phyloP scores from a whole-genome alignment of 2,329 filamentous ascomycete species.

The Shiraia sp. region DNA sequence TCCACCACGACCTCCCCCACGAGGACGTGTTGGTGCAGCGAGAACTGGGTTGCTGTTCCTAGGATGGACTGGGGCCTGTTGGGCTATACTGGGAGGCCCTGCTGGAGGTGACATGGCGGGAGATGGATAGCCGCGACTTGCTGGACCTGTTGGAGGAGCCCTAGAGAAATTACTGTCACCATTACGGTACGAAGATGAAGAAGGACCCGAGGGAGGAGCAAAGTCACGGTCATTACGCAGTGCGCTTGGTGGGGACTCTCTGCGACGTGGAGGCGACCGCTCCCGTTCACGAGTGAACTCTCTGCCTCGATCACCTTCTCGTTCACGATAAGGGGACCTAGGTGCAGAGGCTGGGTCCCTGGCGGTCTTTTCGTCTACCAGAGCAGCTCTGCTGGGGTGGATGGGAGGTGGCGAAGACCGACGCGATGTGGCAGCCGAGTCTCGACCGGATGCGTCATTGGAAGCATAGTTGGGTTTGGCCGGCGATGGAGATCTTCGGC shows the following conservation, averaged over 20 bases:
- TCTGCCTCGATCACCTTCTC: constrained; percentile 34
- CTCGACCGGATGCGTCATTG: constrained; percentile 56
- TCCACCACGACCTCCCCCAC: constrained; percentile 47
- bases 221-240: constrained; percentile 42
- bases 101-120: constrained; percentile 46
- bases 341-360: constrained; percentile 39
- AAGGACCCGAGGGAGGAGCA: constrained; percentile 44
- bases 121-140: constrained; percentile 40
- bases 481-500: constrained; percentile 57
- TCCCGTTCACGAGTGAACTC: constrained; percentile 33
- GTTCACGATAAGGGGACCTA: constrained; percentile 41
- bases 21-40: constrained; percentile 46
- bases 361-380: constrained; percentile 33
- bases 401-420: constrained; percentile 63
- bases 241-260: constrained; percentile 44
- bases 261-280: constrained; percentile 42
- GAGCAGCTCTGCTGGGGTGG: constrained; percentile 57
- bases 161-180: constrained; percentile 39
- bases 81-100: constrained; percentile 38
- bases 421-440: constrained; percentile 61
- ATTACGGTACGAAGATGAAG: constrained; percentile 42
- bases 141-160: constrained; percentile 46
- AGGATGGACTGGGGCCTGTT: constrained; percentile 42
- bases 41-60: constrained; percentile 42
- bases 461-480: constrained; percentile 43